phyloP scores from a whole-genome alignment of 1,284 basidiomycete genomes.

The Earliella scabrosa region DNA sequence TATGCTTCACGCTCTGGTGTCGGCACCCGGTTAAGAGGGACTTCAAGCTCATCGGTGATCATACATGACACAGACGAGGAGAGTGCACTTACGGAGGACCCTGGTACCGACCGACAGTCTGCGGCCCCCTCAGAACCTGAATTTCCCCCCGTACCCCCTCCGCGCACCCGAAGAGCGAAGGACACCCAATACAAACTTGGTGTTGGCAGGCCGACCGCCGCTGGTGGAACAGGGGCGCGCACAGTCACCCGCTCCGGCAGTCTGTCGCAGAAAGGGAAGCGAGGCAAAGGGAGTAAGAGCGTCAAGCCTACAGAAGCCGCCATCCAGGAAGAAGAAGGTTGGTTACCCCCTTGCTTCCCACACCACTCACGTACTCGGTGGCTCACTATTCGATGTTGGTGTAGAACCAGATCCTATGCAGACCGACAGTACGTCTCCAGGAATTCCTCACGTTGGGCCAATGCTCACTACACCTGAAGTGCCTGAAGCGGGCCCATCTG shows the following conservation, averaged over 20 bases:
- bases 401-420: conserved; percentile 37
- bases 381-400: conserved; percentile 10
- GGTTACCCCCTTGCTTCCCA: background rate
- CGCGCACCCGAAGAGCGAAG: conserved; percentile 67
- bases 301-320: conserved; percentile 56
- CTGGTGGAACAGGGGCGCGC: conserved; percentile 66
- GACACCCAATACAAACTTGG: conserved; percentile 71
- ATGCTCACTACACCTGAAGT: conserved; percentile 11
- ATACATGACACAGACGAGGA: conserved; percentile 55
- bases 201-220: conserved; percentile 68
- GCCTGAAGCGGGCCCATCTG: conserved; percentile 34
- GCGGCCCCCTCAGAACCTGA: conserved; percentile 18
- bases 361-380: background rate
- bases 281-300: conserved; percentile 52
- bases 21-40: conserved; percentile 38
- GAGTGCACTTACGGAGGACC: conserved; percentile 24
- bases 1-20: conserved; percentile 38
- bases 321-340: conserved; percentile 61
- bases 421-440: conserved; percentile 9
- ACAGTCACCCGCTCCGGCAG: conserved; percentile 61
- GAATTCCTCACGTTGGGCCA: background rate
- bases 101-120: background rate
- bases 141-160: conserved; percentile 30
- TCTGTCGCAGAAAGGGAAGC: conserved; percentile 48
- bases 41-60: conserved; percentile 49